phyloP scores from a whole-genome alignment of 345 rosid species.

The Ceriops zippeliana region DNA sequence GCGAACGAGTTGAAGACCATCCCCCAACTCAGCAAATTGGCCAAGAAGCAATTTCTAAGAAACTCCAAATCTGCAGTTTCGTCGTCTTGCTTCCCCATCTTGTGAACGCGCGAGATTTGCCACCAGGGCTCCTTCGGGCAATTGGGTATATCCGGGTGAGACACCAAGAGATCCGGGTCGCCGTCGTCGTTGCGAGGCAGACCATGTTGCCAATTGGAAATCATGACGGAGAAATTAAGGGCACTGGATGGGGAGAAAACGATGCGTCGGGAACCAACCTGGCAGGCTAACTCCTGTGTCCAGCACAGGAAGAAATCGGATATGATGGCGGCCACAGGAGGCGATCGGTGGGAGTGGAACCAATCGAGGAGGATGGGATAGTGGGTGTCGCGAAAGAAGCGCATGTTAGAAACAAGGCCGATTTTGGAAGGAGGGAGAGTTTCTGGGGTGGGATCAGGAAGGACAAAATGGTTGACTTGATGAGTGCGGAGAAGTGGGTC shows the following conservation, averaged over 20 bases:
- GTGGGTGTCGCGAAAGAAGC: conserved; percentile 28
- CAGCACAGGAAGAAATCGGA: conserved; percentile 72
- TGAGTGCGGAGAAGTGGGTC: conserved; percentile 34
- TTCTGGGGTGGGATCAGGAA: conserved; percentile 24
- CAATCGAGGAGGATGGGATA: conserved; percentile 41
- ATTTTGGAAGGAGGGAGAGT: conserved; percentile 8
- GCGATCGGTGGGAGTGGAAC: conserved; percentile 40
- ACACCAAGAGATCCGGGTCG: conserved; percentile 20
- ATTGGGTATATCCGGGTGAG: conserved; percentile 39
- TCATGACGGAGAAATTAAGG: conserved; percentile 24
- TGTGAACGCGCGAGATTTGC: conserved; percentile 32
- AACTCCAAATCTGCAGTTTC: conserved; percentile 39
- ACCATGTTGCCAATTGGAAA: conserved; percentile 23
- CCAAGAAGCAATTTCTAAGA: conserved; percentile 23
- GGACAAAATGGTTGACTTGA: conserved; percentile 28
- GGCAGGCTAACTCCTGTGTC: conserved; percentile 47
- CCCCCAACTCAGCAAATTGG: conserved; percentile 50
- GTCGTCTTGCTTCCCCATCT: conserved; percentile 28
- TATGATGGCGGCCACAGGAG: conserved; percentile 54
- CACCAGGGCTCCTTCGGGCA: conserved; percentile 38
- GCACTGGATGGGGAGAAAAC: conserved; percentile 63
- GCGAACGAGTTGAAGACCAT: conserved; percentile 48
- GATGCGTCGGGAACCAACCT: conserved; percentile 38
- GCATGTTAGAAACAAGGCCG: background rate
- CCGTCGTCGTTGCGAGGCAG: conserved; percentile 16